A percentile compares a stretch with the other conserved stretches of the same genome.
Evolutionary conservation across 768 basidiomycete genomes (phyloP).

Genomic region (Epithele typhae): DNA sequence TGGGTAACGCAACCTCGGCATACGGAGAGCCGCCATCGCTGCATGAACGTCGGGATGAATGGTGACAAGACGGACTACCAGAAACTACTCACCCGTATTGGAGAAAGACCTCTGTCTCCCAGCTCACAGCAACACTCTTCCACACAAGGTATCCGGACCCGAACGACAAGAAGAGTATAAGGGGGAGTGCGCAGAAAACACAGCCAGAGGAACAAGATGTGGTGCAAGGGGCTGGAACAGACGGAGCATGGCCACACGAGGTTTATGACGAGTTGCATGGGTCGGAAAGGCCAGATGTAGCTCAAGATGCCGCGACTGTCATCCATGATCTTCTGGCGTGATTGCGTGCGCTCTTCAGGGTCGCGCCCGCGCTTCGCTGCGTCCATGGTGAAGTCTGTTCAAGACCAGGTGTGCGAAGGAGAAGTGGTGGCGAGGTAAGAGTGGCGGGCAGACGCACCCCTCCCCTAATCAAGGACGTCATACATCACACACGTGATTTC

Average conservation of each 20-base stretch:
- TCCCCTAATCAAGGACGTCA: constrained; percentile 6
- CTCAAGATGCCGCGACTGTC: constrained; percentile 14
- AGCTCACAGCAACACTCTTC: constrained; percentile 64
- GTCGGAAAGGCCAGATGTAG: constrained; percentile 19
- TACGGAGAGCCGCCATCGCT: constrained; percentile 68
- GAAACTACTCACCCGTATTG: constrained; percentile 68
- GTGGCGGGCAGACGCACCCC: neutral
- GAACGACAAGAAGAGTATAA: constrained; percentile 55
- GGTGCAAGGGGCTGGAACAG: constrained; percentile 51
- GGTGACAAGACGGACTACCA: neutral
- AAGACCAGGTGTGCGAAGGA: neutral
- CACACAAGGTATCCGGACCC: constrained; percentile 74
- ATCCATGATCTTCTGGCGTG: constrained; percentile 10
- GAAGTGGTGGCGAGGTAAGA: neutral
- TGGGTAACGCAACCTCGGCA: constrained; percentile 48
- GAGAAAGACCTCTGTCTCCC: constrained; percentile 64
- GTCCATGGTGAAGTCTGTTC: constrained; percentile 7
- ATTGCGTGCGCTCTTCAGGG: constrained; percentile 10
- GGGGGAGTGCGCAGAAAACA: constrained; percentile 61
- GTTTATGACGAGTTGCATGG: constrained; percentile 21
- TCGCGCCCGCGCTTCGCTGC: neutral
- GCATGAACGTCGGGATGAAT: neutral
- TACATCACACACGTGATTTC: constrained; percentile 5
- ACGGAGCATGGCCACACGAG: constrained; percentile 25
- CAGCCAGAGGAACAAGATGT: constrained; percentile 59